Conservation (phyloP, 169 alveolate genomes). For the Cryptosporidium viatorum region DNA sequence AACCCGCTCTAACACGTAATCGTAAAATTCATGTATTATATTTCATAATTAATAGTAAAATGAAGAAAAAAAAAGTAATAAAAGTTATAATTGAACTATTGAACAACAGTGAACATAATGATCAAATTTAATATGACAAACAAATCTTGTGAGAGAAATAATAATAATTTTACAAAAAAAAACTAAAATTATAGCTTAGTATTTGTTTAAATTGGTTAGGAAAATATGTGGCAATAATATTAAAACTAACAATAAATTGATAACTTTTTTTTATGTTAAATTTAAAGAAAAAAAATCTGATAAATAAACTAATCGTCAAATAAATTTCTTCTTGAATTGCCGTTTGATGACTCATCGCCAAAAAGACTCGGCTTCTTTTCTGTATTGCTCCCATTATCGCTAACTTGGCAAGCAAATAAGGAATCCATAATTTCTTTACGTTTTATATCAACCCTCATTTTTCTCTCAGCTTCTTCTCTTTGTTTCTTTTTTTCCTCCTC, state of each 20-base stretch:
- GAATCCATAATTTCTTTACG: constrained; percentile 65
- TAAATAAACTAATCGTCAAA: constrained; percentile 36
- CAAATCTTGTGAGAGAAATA: too few relatives aligned
- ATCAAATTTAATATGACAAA: too few relatives aligned
- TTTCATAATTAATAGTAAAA: not conserved
- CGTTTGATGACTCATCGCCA: constrained; percentile 38
- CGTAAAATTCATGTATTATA: not conserved
- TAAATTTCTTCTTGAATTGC: constrained; percentile 7
- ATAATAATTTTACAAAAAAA: too few relatives aligned
- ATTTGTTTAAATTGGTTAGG: not conserved
- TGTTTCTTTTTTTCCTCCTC: constrained; percentile 55
- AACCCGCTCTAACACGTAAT: constrained; percentile 12
- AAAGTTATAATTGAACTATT: too few relatives aligned
- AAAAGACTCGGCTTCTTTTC: constrained; percentile 71
- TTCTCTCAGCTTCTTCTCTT: constrained; percentile 62
- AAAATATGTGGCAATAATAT: not conserved
- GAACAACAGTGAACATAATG: too few relatives aligned
- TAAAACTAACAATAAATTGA: not conserved
- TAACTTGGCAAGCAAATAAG: constrained; percentile 2
- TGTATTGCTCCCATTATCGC: not conserved
- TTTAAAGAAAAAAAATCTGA: not conserved
- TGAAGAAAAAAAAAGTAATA: not conserved
- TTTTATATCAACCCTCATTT: constrained; percentile 22
- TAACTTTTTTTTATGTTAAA: not conserved
- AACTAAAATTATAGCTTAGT: not conserved